phyloP scores from a whole-genome alignment of 768 basidiomycete species.

The Russula vinacea region DNA sequence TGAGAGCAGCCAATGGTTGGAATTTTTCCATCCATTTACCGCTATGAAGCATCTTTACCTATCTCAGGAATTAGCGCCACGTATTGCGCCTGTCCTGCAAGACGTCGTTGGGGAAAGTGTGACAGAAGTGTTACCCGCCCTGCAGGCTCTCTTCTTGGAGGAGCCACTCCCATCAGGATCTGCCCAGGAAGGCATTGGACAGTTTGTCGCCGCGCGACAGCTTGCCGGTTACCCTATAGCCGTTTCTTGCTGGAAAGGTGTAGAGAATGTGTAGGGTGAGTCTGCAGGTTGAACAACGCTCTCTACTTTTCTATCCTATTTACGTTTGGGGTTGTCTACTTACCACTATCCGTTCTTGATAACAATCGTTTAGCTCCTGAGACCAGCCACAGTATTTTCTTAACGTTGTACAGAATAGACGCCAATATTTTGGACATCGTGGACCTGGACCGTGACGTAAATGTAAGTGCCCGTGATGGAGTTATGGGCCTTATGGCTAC shows the following conservation, averaged over 20 bases:
- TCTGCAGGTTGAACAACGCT: too few species aligned
- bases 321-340: too few species aligned
- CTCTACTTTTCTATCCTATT: too few species aligned
- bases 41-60: not conserved
- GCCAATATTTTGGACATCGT: too few species aligned
- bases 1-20: not conserved
- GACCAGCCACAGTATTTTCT: too few species aligned
- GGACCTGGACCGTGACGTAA: too few species aligned
- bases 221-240: not conserved
- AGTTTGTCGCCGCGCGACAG: not conserved
- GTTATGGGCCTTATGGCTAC: too few species aligned
- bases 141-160: not conserved
- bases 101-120: not conserved
- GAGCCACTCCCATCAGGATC: not conserved
- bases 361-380: too few species aligned
- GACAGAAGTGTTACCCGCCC: not conserved
- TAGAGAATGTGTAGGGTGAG: too few species aligned
- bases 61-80: not conserved
- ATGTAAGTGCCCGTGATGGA: too few species aligned
- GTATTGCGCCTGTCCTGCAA: not conserved
- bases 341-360: too few species aligned
- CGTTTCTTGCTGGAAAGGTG: not conserved
- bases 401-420: too few species aligned
- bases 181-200: not conserved
- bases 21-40: not conserved